Evolutionary conservation across 352 stramenopile genomes (phyloP).

Genomic region (Pythium sp.): DNA sequence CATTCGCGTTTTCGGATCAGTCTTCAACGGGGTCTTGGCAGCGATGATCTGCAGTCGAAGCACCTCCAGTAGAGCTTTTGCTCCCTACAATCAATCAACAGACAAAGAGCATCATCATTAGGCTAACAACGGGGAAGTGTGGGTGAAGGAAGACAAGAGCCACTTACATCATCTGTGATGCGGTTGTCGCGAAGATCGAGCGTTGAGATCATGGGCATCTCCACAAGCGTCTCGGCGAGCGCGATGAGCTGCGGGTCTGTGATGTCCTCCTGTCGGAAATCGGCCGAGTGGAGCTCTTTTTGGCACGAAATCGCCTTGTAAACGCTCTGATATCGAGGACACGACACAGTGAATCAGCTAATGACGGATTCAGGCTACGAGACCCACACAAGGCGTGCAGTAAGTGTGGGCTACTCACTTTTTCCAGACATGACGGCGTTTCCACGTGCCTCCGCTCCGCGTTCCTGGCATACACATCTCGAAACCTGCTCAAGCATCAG

Average conservation of each 20-base stretch:
- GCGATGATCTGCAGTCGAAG: constrained; percentile 74
- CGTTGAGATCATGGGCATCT: constrained; percentile 74
- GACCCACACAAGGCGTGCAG: no score
- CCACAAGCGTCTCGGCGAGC: constrained; percentile 65
- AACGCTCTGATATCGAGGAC: constrained; percentile 49
- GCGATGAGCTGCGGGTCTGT: constrained; percentile 78
- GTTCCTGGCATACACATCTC: constrained; percentile 63
- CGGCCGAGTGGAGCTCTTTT: constrained; percentile 65
- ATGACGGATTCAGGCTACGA: background rate
- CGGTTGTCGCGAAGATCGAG: constrained; percentile 77
- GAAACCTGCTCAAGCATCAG: constrained; percentile 37
- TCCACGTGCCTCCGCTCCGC: constrained; percentile 57
- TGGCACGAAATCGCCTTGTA: constrained; percentile 86
- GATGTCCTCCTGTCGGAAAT: constrained; percentile 81
- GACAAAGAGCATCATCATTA: background rate
- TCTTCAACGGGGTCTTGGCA: constrained; percentile 55
- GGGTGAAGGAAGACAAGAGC: background rate
- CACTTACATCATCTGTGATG: constrained; percentile 72
- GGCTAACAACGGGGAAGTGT: background rate
- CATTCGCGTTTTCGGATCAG: constrained; percentile 51
- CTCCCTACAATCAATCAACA: constrained; percentile 37
- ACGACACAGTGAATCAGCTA: background rate
- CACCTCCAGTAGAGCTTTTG: constrained; percentile 67
- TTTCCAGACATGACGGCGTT: constrained; percentile 67
- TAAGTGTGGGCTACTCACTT: constrained; percentile 22